Conservation (phyloP, 495 filamentous ascomycete genomes). For the Hypoxylon perforatum region DNA sequence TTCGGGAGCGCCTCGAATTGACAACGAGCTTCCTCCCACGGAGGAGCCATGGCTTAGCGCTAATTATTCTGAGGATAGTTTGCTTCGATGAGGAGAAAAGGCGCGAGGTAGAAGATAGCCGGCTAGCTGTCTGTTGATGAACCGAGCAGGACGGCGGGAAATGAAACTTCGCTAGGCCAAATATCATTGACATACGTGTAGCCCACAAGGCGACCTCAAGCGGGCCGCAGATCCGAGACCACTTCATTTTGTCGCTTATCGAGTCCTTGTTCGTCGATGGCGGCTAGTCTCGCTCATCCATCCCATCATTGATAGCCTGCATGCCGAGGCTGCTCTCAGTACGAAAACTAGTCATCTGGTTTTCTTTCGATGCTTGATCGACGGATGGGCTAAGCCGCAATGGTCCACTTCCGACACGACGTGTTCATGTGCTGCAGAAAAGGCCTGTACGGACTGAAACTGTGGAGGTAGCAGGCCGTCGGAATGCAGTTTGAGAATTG, state of each 20-base stretch:
- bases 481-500: slow-evolving; percentile 43
- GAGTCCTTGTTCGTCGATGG: slow-evolving; percentile 4
- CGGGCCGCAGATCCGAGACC: slow-evolving; percentile 30
- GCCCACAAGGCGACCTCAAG: slow-evolving; percentile 2
- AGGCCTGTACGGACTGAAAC: slow-evolving; percentile 37
- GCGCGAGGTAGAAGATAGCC: not conserved
- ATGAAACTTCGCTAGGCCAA: not conserved
- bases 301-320: slow-evolving; percentile 21
- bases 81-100: not conserved
- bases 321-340: slow-evolving; percentile 9
- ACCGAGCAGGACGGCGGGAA: not conserved
- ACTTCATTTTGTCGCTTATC: not conserved
- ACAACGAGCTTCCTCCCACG: not conserved
- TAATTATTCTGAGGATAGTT: not conserved
- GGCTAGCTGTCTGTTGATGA: not conserved
- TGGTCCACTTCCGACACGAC: slow-evolving; percentile 36
- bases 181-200: not conserved
- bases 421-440: slow-evolving; percentile 27
- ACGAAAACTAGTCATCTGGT: slow-evolving; percentile 32
- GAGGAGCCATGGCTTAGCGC: not conserved
- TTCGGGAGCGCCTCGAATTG: not conserved
- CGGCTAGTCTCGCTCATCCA: slow-evolving; percentile 18
- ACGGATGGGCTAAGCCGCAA: slow-evolving; percentile 23
- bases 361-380: slow-evolving; percentile 30
- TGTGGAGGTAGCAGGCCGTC: slow-evolving; percentile 43